These are phyloP conservation scores for Vigna reflexopilosa DNA, from an alignment of 306 rosid genomes.

Conservation along the genomic window DNA sequence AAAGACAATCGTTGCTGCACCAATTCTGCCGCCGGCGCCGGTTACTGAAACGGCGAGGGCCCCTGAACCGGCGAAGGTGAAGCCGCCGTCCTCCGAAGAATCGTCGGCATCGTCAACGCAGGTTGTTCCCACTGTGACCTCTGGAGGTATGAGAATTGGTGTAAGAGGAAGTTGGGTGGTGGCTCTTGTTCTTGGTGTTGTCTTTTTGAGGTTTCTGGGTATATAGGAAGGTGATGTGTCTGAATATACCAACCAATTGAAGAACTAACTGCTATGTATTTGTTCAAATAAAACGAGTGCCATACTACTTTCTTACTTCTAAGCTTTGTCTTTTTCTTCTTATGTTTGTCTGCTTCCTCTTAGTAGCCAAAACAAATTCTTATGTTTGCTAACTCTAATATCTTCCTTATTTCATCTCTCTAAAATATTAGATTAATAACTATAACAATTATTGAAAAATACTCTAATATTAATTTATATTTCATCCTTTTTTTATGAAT, in stretches of 20 bases:
- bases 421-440: too few relatives aligned
- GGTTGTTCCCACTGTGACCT: conserved; percentile 47
- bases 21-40: conserved; percentile 15
- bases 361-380: too few relatives aligned
- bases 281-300: background rate
- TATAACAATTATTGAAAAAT: too few relatives aligned
- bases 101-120: conserved; percentile 45
- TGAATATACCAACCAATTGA: background rate
- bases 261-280: background rate
- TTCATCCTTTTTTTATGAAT: too few relatives aligned
- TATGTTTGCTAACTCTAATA: too few relatives aligned
- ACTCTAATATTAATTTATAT: too few relatives aligned
- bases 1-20: conserved; percentile 35
- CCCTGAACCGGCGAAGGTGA: conserved; percentile 47
- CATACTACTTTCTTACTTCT: background rate
- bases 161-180: conserved; percentile 29
- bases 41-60: background rate
- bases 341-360: too few relatives aligned
- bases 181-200: conserved; percentile 43
- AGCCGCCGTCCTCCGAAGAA: conserved; percentile 24
- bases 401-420: too few relatives aligned
- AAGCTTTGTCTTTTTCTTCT: too few relatives aligned
- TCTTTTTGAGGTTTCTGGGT: conserved; percentile 1
- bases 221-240: background rate
- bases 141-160: background rate